Conservation (phyloP, 2,329 filamentous ascomycete genomes). For the Beauveria bassiana region DNA sequence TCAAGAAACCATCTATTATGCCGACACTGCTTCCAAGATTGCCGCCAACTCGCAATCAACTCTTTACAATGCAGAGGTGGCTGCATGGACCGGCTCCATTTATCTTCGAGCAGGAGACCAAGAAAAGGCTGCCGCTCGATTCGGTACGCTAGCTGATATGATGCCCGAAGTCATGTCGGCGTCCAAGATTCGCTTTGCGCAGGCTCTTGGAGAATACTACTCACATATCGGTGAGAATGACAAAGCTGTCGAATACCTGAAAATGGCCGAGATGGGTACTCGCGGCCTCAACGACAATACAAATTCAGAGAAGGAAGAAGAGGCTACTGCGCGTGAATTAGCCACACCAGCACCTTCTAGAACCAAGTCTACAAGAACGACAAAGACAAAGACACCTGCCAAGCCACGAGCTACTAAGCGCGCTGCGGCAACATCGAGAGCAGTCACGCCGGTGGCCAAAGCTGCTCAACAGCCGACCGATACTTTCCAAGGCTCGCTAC, state of each 20-base stretch:
- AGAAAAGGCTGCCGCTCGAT: conserved; percentile 43
- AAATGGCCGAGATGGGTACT: conserved; percentile 35
- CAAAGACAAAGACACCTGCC: conserved; percentile 11
- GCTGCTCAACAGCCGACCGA: conserved; percentile 21
- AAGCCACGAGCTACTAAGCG: conserved; percentile 8
- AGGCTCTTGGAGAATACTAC: conserved; percentile 49
- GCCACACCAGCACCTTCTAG: conserved; percentile 14
- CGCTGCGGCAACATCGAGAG: conserved; percentile 15
- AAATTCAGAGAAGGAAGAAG: conserved; percentile 13
- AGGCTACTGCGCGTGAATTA: conserved; percentile 5
- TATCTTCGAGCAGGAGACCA: conserved; percentile 51
- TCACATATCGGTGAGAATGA: conserved; percentile 39
- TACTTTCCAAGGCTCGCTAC: conserved; percentile 29
- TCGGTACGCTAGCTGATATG: conserved; percentile 45
- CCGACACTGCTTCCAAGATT: conserved; percentile 73
- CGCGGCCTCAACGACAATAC: background rate
- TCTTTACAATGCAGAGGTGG: conserved; percentile 47
- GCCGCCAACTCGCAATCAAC: conserved; percentile 60
- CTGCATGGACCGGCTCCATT: conserved; percentile 47
- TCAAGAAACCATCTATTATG: conserved; percentile 81
- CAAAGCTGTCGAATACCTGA: conserved; percentile 35
- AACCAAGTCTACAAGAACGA: conserved; percentile 7
- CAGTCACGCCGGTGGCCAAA: conserved; percentile 16
- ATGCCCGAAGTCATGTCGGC: conserved; percentile 36
- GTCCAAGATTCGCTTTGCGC: conserved; percentile 37